Evolutionary conservation across 1,284 basidiomycete genomes (phyloP).

Genomic region (Boletus putidus): DNA sequence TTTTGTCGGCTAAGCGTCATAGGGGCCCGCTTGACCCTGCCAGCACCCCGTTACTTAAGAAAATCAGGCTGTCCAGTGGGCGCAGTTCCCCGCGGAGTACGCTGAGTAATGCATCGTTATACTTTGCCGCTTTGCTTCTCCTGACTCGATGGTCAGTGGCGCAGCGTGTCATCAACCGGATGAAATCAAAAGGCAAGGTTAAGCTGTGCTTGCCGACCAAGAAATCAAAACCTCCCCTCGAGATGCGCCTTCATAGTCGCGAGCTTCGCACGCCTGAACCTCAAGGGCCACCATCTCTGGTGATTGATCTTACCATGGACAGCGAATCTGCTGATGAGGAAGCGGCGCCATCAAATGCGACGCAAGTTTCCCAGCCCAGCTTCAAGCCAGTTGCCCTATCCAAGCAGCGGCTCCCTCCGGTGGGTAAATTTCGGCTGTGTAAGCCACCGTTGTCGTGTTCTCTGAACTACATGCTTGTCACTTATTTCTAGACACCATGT

Average conservation of each 20-base stretch:
- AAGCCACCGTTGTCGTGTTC: not conserved
- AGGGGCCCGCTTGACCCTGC: not conserved
- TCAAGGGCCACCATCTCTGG: slow-evolving; percentile 4
- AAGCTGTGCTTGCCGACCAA: slow-evolving; percentile 25
- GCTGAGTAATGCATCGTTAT: slow-evolving; percentile 23
- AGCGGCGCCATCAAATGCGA: not conserved
- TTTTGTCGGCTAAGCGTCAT: slow-evolving; percentile 22
- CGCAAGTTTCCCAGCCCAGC: not conserved
- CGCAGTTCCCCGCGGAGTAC: slow-evolving; percentile 19
- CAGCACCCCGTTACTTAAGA: slow-evolving; percentile 25
- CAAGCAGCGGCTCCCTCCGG: not conserved
- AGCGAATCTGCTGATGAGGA: slow-evolving; percentile 9
- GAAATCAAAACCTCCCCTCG: slow-evolving; percentile 21
- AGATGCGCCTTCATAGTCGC: slow-evolving; percentile 24
- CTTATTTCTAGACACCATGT: slow-evolving; percentile 15
- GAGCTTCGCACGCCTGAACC: slow-evolving; percentile 5
- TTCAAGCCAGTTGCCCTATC: not conserved
- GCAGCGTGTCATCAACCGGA: slow-evolving; percentile 29
- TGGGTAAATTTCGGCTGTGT: slow-evolving; percentile 17
- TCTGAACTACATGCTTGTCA: not conserved
- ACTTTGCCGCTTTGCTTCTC: not conserved
- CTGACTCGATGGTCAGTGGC: slow-evolving; percentile 31
- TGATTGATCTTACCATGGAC: slow-evolving; percentile 31
- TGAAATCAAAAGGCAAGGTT: slow-evolving; percentile 35
- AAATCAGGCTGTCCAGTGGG: slow-evolving; percentile 22